Evolutionary conservation across 1,139 yeast species (phyloP).

Genomic region (Blastobotrys indianensis): DNA sequence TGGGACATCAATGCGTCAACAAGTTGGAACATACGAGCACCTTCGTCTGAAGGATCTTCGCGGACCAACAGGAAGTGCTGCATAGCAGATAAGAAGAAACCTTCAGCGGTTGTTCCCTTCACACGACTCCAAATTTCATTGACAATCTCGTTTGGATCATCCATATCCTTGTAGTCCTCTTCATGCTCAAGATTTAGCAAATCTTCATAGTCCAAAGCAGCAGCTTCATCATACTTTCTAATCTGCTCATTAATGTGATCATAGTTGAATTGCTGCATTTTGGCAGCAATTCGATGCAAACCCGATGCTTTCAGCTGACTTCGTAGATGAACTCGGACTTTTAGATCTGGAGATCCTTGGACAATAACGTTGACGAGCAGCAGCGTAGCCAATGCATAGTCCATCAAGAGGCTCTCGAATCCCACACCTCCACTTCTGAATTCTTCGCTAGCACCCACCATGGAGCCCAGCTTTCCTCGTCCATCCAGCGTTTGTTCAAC

Average conservation of each 20-base stretch:
- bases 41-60: conserved; percentile 48
- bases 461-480: conserved; percentile 80
- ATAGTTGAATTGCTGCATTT: conserved; percentile 56
- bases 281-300: conserved; percentile 53
- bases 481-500: conserved; percentile 77
- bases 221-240: conserved; percentile 55
- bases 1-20: conserved; percentile 81
- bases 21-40: conserved; percentile 65
- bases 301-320: conserved; percentile 78
- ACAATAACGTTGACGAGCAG: conserved; percentile 70
- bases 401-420: conserved; percentile 68
- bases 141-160: conserved; percentile 68
- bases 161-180: conserved; percentile 41
- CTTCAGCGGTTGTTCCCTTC: conserved; percentile 63
- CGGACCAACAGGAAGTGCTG: conserved; percentile 69
- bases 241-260: conserved; percentile 64
- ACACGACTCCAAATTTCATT: conserved; percentile 65
- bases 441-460: conserved; percentile 94
- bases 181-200: conserved; percentile 54
- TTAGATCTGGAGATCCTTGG: conserved; percentile 53
- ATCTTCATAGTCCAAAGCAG: conserved; percentile 66
- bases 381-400: conserved; percentile 75
- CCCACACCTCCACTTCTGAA: conserved; percentile 54
- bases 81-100: conserved; percentile 66
- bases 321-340: conserved; percentile 68